Percentiles rank a stretch among this genome's conserved stretches.
phyloP scores from a whole-genome alignment of 371 early-diverging fungal species.

The Actinomortierella ambigua region DNA sequence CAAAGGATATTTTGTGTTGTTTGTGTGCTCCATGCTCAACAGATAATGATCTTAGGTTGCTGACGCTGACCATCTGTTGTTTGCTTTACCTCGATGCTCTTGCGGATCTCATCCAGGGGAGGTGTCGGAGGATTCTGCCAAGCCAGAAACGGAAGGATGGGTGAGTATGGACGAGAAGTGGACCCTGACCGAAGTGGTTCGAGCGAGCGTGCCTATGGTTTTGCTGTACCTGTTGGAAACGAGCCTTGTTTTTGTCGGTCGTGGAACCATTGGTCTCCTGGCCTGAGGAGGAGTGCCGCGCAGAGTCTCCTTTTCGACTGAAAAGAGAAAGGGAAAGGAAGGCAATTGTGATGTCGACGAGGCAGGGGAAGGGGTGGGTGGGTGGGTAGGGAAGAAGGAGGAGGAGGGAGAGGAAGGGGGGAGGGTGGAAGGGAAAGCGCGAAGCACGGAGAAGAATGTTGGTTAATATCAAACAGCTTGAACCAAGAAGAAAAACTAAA shows the following conservation, averaged over 20 bases:
- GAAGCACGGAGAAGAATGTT: too few species aligned
- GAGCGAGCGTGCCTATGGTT: not conserved
- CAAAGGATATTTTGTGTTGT: constrained; percentile 6
- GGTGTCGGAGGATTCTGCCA: constrained; percentile 26
- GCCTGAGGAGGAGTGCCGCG: too few species aligned
- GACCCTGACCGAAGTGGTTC: not conserved
- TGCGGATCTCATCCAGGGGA: constrained; percentile 26
- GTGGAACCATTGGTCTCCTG: too few species aligned
- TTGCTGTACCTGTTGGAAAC: too few species aligned
- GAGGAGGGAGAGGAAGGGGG: not conserved
- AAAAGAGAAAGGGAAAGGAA: not conserved
- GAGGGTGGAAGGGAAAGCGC: not conserved
- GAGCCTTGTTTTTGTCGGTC: too few species aligned
- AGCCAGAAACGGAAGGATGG: not conserved
- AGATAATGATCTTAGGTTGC: too few species aligned
- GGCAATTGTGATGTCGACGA: too few species aligned
- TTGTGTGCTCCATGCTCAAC: too few species aligned
- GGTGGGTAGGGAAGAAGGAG: not conserved
- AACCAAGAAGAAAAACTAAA: too few species aligned
- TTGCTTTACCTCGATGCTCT: not conserved
- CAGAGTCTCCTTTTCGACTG: constrained; percentile 1
- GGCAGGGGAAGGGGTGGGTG: not conserved
- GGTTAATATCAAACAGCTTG: too few species aligned
- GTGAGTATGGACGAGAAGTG: constrained; percentile 1
- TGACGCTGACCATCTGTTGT: too few species aligned